phyloP scores from a whole-genome alignment of 192 early-diverging fungal genomes.

The Spinellus fusiger region DNA sequence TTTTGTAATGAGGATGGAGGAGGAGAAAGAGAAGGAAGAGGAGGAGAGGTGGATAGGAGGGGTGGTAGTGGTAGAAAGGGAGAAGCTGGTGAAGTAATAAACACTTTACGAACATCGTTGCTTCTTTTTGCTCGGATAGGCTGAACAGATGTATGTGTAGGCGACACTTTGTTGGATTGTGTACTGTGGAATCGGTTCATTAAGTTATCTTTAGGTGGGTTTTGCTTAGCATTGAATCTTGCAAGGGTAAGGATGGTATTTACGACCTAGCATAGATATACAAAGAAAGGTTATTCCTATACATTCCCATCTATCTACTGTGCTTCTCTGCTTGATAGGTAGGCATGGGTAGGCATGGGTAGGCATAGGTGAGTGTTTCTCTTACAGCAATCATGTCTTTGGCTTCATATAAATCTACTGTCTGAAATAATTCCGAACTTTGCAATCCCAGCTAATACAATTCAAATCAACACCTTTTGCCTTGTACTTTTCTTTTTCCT shows the following conservation, averaged over 20 bases:
- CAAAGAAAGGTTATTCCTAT: background rate
- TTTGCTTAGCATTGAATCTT: slow-evolving; percentile 7
- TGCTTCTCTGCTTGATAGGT: no score
- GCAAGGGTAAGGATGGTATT: slow-evolving; percentile 20
- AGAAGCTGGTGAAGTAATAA: no score
- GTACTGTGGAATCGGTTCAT: background rate
- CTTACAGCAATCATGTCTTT: slow-evolving; percentile 68
- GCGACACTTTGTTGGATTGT: background rate
- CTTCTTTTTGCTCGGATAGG: background rate
- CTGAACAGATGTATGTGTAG: background rate
- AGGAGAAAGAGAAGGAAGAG: no score
- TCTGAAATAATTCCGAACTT: slow-evolving; percentile 77
- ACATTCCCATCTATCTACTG: no score
- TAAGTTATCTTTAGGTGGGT: background rate
- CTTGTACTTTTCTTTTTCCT: background rate
- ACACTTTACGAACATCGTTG: background rate
- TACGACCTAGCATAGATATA: slow-evolving; percentile 10
- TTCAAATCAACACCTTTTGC: background rate
- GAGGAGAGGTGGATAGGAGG: no score
- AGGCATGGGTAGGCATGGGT: no score
- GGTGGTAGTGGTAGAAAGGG: no score
- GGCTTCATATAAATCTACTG: slow-evolving; percentile 74
- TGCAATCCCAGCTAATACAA: slow-evolving; percentile 57
- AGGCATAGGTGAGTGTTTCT: no score
- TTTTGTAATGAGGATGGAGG: background rate